These are phyloP conservation scores for Penicillium corylophilum DNA, from an alignment of 2,329 filamentous ascomycete species.

Conservation along the genomic window DNA sequence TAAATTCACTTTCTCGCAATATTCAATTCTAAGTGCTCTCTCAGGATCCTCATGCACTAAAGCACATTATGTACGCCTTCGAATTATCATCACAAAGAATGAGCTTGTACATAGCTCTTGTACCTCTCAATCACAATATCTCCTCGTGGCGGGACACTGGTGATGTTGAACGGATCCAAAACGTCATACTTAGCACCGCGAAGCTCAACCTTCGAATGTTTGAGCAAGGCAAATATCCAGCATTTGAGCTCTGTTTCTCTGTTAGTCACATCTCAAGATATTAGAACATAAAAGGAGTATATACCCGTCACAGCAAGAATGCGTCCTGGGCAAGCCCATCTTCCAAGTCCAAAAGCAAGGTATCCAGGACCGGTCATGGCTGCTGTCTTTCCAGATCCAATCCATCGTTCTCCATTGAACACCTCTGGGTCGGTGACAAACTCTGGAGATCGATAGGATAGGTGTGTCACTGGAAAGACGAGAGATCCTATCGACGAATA, in stretches of 20 bases:
- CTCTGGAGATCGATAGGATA: neutral
- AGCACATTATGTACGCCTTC: neutral
- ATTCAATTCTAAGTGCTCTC: no score
- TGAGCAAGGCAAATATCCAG: constrained; percentile 1
- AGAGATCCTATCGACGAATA: neutral
- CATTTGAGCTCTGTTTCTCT: neutral
- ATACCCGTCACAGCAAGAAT: constrained; percentile 1
- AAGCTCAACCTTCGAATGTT: neutral
- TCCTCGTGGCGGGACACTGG: neutral
- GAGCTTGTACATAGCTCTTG: neutral
- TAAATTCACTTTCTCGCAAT: no score
- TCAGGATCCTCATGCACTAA: no score
- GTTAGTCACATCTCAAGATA: neutral
- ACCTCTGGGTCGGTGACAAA: neutral
- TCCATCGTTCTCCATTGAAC: constrained; percentile 2
- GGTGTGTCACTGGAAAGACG: neutral
- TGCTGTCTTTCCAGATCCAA: neutral
- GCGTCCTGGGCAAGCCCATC: constrained; percentile 4
- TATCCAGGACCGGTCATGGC: neutral
- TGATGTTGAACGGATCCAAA: constrained; percentile 1
- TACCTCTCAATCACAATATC: neutral
- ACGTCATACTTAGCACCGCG: neutral
- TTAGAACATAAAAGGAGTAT: neutral
- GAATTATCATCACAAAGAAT: neutral
- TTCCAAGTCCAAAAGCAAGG: constrained; percentile 1